Percentiles rank a stretch among this genome's conserved stretches.
Evolutionary conservation across 2,329 filamentous ascomycete genomes (phyloP).

Genomic region (Annulohypoxylon truncatum): DNA sequence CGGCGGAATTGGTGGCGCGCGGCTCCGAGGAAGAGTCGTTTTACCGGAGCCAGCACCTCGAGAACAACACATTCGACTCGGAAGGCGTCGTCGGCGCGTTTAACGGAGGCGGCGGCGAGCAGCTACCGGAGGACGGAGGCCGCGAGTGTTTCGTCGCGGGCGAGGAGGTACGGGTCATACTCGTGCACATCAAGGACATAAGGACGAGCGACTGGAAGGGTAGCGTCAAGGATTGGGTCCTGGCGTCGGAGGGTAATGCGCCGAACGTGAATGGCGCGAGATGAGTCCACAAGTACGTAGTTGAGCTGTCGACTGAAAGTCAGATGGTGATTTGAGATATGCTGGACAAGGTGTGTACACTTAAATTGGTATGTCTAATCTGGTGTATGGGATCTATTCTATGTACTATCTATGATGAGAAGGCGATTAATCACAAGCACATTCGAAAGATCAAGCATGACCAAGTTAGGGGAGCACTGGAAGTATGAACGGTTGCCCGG

Average conservation of each 20-base stretch:
- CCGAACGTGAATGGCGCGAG: constrained; percentile 56
- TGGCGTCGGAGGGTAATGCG: constrained; percentile 51
- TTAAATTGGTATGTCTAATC: background rate
- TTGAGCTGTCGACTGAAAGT: background rate
- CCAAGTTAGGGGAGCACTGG: background rate
- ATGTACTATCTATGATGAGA: background rate
- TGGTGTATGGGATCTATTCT: background rate
- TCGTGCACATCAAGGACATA: constrained; percentile 85
- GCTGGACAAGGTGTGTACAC: background rate
- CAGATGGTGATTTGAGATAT: too few relatives aligned
- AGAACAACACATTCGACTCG: constrained; percentile 87
- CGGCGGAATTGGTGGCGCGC: constrained; percentile 76
- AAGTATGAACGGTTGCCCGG: background rate
- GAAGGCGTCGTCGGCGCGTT: constrained; percentile 61
- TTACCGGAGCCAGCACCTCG: constrained; percentile 85
- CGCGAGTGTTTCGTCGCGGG: constrained; percentile 79
- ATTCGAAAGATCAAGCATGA: background rate
- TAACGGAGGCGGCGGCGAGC: constrained; percentile 46
- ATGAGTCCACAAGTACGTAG: constrained; percentile 28
- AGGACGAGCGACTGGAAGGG: constrained; percentile 96
- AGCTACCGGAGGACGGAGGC: constrained; percentile 60
- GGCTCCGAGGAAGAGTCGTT: constrained; percentile 86
- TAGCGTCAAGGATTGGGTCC: constrained; percentile 82
- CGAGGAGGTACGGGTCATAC: constrained; percentile 86
- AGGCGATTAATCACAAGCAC: background rate